Evolutionary conservation across 2,329 filamentous ascomycete species (phyloP).

Genomic region (Exophiala sp.): DNA sequence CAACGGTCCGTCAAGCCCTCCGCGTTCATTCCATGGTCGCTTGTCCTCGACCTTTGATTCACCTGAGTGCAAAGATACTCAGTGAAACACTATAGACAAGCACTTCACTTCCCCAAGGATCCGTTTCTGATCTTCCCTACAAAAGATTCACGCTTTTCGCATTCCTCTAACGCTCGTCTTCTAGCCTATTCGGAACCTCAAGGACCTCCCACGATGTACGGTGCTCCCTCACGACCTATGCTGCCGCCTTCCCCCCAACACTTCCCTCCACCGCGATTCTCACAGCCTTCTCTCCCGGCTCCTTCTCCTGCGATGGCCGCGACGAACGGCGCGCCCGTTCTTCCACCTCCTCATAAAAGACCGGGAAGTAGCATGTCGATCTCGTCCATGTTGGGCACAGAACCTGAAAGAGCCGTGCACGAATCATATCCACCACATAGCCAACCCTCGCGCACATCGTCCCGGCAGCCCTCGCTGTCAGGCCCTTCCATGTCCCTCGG

Average conservation of each 20-base stretch:
- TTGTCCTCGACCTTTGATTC: neutral
- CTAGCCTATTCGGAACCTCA: conserved; percentile 26
- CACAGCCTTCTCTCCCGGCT: conserved; percentile 18
- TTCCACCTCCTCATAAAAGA: conserved; percentile 31
- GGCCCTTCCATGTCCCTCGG: conserved; percentile 34
- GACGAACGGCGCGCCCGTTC: conserved; percentile 5
- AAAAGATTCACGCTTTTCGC: neutral
- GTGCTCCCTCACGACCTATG: conserved; percentile 22
- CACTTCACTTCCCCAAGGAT: conserved; percentile 1
- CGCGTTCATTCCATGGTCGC: conserved; percentile 25
- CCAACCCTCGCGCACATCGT: conserved; percentile 37
- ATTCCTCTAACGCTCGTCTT: conserved; percentile 8
- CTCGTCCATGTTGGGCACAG: conserved; percentile 61
- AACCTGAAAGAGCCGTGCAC: conserved; percentile 42
- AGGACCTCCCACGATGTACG: conserved; percentile 22
- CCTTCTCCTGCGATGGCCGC: conserved; percentile 10
- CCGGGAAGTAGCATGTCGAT: conserved; percentile 65
- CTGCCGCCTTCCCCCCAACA: conserved; percentile 25
- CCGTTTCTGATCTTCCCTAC: neutral
- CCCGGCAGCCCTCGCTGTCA: conserved; percentile 30
- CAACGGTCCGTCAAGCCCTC: conserved; percentile 24
- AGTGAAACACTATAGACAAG: neutral
- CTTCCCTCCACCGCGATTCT: conserved; percentile 20
- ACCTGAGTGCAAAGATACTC: neutral
- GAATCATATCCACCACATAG: conserved; percentile 36